Base-by-base conservation (phyloP, 805 yeast genomes). In the Lipomyces kockii region DNA sequence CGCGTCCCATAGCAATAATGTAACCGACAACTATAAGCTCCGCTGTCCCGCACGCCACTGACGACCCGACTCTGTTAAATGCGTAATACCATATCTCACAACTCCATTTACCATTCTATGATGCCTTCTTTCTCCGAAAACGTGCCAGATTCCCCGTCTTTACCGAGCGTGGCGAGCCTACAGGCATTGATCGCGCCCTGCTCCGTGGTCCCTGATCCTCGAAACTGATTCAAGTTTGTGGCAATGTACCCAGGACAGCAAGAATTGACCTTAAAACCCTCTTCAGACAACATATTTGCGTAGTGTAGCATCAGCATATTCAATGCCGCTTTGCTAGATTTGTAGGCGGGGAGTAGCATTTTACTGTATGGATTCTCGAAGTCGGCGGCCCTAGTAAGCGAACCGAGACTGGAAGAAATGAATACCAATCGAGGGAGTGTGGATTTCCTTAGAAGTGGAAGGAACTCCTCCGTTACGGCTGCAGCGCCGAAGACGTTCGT, bases 261-360 rank as follows among this genome's bases (percentile, higher is more conserved):
- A 11, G 56, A 14, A 52, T n/a, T 17, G 56, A 52, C 56, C 6
- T 52, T 52, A 29, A 14, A 25, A 5, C 56, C 56, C 34, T n/a
- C 14, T 25, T 17, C 34, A 8, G 29, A 11, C 20, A 52, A 52
- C 17, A 11, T n/a, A 17, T 12, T 14, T 5, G 20, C 25, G 34
- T 52, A n/a, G 17, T n/a, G 25, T 29, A n/a, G 17, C 56, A n/a
- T n/a, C 56, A 52, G 34, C 56, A 52, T 52, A 17, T 52, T 52
- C 34, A 52, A 29, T 52, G 56, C 56, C 29, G 56, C 0, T 29
- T 52, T 52, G 25, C 56, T 52, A 12, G 25, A 12, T 2, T n/a
- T 14, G 56, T 52, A 52, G 6, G 20, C 56, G 14, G 20, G 20
- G 17, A 14, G n/a, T 12, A 12, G 14, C 25, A 52, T 12, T 2